phyloP scores from a whole-genome alignment of 2,329 filamentous ascomycete genomes.

The Dendrostoma leiphaemia region DNA sequence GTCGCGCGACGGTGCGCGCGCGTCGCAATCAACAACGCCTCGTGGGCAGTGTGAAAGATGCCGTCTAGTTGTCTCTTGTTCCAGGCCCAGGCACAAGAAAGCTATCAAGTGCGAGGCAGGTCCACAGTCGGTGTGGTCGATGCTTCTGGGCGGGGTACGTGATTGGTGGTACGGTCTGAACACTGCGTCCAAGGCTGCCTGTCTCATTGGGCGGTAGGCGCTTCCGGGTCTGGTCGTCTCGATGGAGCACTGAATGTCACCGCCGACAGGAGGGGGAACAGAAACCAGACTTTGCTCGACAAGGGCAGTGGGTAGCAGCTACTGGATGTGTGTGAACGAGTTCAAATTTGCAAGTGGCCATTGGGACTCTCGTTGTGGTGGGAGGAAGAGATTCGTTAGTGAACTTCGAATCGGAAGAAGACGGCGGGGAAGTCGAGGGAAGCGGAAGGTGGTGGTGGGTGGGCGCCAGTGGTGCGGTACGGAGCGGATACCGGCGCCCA shows the following conservation, averaged over 20 bases:
- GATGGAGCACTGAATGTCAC: conserved; percentile 1
- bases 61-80: too few relatives aligned
- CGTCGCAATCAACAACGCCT: conserved; percentile 9
- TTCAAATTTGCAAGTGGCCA: not conserved
- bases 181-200: conserved; percentile 4
- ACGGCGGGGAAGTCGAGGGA: conserved; percentile 8
- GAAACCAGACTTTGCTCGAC: not conserved
- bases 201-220: conserved; percentile 13
- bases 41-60: too few relatives aligned
- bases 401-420: conserved; percentile 8
- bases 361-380: not conserved
- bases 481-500: not conserved
- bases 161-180: conserved; percentile 17
- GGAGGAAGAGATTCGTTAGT: not conserved
- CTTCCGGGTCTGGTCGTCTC: conserved; percentile 11
- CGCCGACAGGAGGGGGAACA: not conserved
- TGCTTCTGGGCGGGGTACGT: conserved; percentile 7
- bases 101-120: too few relatives aligned
- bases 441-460: conserved; percentile 2
- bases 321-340: not conserved
- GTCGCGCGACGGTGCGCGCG: conserved; percentile 6
- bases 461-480: not conserved
- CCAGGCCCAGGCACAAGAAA: too few relatives aligned
- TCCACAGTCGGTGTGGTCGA: not conserved
- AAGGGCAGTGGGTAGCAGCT: not conserved